Evolutionary conservation across 1,284 basidiomycete species (phyloP).

Genomic region (Ceratobasidium sp.): DNA sequence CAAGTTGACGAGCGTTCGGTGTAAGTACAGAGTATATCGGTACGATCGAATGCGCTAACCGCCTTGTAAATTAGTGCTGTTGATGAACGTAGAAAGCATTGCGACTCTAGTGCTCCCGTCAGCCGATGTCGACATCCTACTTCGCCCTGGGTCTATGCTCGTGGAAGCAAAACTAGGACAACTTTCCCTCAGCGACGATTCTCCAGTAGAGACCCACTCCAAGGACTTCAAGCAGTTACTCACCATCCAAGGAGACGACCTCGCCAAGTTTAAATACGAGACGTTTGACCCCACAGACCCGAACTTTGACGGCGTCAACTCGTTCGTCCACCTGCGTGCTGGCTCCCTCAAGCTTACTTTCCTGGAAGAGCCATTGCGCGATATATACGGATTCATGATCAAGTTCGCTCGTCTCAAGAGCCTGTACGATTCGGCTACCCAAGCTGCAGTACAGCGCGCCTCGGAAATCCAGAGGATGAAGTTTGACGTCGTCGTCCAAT

Average conservation of each 20-base stretch:
- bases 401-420: slow-evolving; percentile 94
- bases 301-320: slow-evolving; percentile 86
- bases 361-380: slow-evolving; percentile 87
- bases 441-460: slow-evolving; percentile 92
- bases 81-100: slow-evolving; percentile 84
- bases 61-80: slow-evolving; percentile 67
- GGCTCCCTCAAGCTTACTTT: slow-evolving; percentile 94
- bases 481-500: slow-evolving; percentile 91
- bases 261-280: slow-evolving; percentile 96
- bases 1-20: slow-evolving; percentile 89
- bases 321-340: slow-evolving; percentile 86
- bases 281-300: slow-evolving; percentile 82
- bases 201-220: slow-evolving; percentile 65
- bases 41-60: slow-evolving; percentile 7
- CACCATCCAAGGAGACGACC: slow-evolving; percentile 95
- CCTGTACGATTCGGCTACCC: slow-evolving; percentile 94
- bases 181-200: slow-evolving; percentile 87
- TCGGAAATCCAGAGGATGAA: slow-evolving; percentile 89
- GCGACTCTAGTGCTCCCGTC: slow-evolving; percentile 94
- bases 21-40: slow-evolving; percentile 60
- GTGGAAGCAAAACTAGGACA: slow-evolving; percentile 90
- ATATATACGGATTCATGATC: slow-evolving; percentile 86
- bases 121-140: slow-evolving; percentile 86
- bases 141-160: slow-evolving; percentile 82
- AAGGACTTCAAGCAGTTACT: slow-evolving; percentile 89